Conservation (phyloP, 768 basidiomycete species). For the Russula ochroleuca region DNA sequence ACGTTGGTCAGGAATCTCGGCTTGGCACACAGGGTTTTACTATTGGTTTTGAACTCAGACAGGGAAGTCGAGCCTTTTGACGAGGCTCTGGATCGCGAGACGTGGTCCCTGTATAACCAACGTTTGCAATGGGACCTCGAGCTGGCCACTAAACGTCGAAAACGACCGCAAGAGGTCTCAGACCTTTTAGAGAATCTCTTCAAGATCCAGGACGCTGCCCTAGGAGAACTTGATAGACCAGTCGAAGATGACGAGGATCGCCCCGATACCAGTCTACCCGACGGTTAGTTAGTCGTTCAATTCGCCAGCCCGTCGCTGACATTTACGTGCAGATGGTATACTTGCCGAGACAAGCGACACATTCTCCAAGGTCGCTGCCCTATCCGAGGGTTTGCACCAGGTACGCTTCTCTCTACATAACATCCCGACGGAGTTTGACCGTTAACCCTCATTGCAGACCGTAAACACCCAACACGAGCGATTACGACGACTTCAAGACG, state of each 20-base stretch:
- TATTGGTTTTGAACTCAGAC: constrained; percentile 35
- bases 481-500: constrained; percentile 40
- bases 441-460: constrained; percentile 35
- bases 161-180: constrained; percentile 53
- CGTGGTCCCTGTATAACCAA: constrained; percentile 76
- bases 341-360: constrained; percentile 31
- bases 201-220: constrained; percentile 35
- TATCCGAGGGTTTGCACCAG: constrained; percentile 50
- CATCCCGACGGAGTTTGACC: background rate
- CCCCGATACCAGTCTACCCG: constrained; percentile 25
- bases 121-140: constrained; percentile 70
- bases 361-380: constrained; percentile 37
- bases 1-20: background rate
- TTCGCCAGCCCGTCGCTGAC: constrained; percentile 1
- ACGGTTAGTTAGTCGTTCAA: constrained; percentile 26
- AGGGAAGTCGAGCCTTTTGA: constrained; percentile 65
- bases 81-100: constrained; percentile 75
- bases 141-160: constrained; percentile 63
- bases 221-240: constrained; percentile 31
- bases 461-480: constrained; percentile 50
- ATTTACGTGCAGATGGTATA: constrained; percentile 26
- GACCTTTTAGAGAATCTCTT: constrained; percentile 39
- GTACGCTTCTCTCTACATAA: constrained; percentile 34
- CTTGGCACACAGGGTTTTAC: background rate
- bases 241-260: constrained; percentile 25